phyloP scores from a whole-genome alignment of 805 yeast species.

The Scheffersomyces amazonensis region DNA sequence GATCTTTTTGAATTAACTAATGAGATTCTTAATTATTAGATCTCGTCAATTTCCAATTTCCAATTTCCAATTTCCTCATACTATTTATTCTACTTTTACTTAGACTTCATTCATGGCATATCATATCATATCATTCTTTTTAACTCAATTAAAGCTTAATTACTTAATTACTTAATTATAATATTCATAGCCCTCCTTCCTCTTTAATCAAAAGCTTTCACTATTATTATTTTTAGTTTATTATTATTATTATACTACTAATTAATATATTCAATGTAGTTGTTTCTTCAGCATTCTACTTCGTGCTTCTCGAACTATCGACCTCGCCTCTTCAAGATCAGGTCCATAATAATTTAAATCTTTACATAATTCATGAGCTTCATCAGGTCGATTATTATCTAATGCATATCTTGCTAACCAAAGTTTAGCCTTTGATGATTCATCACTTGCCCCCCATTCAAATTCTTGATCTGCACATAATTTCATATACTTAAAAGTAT shows the following conservation, averaged over 20 bases:
- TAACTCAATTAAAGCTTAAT: too few relatives aligned
- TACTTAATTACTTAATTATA: too few relatives aligned
- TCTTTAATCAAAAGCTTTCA: too few relatives aligned
- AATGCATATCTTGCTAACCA: constrained; percentile 81
- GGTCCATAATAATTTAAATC: constrained; percentile 66
- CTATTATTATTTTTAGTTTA: too few relatives aligned
- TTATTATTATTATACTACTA: too few relatives aligned
- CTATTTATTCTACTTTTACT: not conserved
- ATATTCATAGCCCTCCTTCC: too few relatives aligned
- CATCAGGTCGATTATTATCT: constrained; percentile 52
- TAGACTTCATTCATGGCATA: not conserved
- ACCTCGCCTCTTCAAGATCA: constrained; percentile 85
- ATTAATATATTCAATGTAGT: too few relatives aligned
- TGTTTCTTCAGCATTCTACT: constrained; percentile 36
- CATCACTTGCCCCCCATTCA: constrained; percentile 67
- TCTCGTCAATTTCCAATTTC: not conserved
- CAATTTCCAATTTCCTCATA: not conserved
- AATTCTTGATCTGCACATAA: constrained; percentile 63
- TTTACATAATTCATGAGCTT: constrained; percentile 71
- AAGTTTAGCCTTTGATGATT: constrained; percentile 73
- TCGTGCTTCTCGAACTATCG: constrained; percentile 76
- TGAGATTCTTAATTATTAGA: constrained; percentile 19
- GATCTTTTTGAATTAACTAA: constrained; percentile 25
- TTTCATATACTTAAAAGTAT: constrained; percentile 62
- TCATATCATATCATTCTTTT: not conserved